Base-by-base conservation (phyloP, 2,329 filamentous ascomycete genomes). In the Ascochyta rabiei region DNA sequence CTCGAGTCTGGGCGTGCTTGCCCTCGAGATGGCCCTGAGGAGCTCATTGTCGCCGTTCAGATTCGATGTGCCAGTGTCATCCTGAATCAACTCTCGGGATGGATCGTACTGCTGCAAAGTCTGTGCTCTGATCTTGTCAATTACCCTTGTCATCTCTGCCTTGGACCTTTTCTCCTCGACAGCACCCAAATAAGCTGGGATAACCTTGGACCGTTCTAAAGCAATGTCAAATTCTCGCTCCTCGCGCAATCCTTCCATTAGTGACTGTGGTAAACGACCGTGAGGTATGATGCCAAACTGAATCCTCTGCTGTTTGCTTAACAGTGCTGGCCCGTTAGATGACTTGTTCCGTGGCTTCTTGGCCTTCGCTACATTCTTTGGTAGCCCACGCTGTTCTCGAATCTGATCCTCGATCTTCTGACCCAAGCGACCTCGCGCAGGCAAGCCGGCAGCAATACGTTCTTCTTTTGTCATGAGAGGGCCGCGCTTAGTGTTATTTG, bases 401-500 rank as follows among this genome's bases (percentile, higher is more conserved):
- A 70, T 64, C 15, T 64, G 51, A 18, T 70, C 63, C 38, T 70
- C 59, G 5, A 63, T 50, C 33, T 48, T 58, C 41, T 66, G 59
- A 4, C 65, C 61, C 21, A 71, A 39, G 18, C 67, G 60, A n/a
- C 68, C 69, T 33, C 50, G 63, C 16, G 57, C 48, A 4, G 70
- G 63, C 12, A 72, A 42, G 7, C 67, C 68, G 30, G 55, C 56
- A 3, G 62, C 63, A n/a, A 63, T 57, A 28, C 70, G 64, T 45
- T 71, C 61, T 35, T 70, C 69, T 34, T 59, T 63, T 28, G 68
- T 64, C 61, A 73, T 63, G 2, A 71, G 54, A 10, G 66, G 64
- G 10, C 55, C 49, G 28, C 42, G 45, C 7, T 51, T 38, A 16
- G 52, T 24, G 15, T 59, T 50, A 2, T 35, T 44, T 5, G 63